A percentile compares a stretch with the other conserved stretches of the same genome.
phyloP scores from a whole-genome alignment of 176 grass and related monocot species.

The Guadua angustifolia region DNA sequence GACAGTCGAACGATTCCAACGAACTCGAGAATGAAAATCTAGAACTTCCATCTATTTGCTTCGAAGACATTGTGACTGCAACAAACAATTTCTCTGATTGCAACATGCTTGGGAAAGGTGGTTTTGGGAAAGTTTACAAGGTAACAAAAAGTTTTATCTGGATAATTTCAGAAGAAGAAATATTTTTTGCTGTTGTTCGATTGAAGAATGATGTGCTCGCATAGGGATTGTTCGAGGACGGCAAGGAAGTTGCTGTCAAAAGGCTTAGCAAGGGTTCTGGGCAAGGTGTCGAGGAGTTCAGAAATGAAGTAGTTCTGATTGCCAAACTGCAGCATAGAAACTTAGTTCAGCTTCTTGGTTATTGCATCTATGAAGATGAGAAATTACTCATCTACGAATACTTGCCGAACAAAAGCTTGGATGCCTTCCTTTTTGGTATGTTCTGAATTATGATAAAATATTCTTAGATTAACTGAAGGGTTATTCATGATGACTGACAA shows the following conservation, averaged over 20 bases:
- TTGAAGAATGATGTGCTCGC: neutral
- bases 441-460: neutral
- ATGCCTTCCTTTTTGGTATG: conserved; percentile 58
- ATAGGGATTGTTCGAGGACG: conserved; percentile 49
- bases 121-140: conserved; percentile 64
- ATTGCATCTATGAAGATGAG: conserved; percentile 55
- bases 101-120: conserved; percentile 61
- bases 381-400: conserved; percentile 68
- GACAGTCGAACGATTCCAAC: neutral
- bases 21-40: neutral
- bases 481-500: neutral
- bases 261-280: conserved; percentile 44
- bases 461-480: neutral
- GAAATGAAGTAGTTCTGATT: conserved; percentile 67
- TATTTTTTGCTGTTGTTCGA: neutral
- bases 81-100: conserved; percentile 55
- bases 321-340: conserved; percentile 70
- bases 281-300: conserved; percentile 53
- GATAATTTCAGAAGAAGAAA: neutral
- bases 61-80: conserved; percentile 41
- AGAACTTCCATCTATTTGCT: conserved; percentile 41
- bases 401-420: conserved; percentile 66
- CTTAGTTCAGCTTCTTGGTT: conserved; percentile 55
- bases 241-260: conserved; percentile 63
- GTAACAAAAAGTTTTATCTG: conserved; percentile 33